Base-by-base conservation (phyloP, 805 yeast genomes). In the Lipomyces kockii region DNA sequence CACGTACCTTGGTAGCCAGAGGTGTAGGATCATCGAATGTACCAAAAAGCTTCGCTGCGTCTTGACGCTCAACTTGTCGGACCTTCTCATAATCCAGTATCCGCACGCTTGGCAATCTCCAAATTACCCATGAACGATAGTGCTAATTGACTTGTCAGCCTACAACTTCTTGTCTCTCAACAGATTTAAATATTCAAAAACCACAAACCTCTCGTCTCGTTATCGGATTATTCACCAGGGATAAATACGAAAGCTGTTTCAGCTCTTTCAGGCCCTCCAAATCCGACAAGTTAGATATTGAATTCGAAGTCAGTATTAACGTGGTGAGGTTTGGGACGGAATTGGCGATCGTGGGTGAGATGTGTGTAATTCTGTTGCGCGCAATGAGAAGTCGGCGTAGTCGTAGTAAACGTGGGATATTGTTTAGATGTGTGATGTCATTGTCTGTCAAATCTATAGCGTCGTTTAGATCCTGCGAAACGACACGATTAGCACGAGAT, bases 361-460 rank as follows among this genome's bases (percentile, higher is more conserved):
- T 76, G 2, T 68, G 57, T 1, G 80, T 69, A 2, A 92, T 85
- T 67, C 84, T 79, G 76, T 94, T 94, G 67, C 86, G 83, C 0
- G 89, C 88, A 27, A 88, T 72, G 8, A 92, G 79, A 1, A 94
- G 72, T 0, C 89, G 84, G 56, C 82, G 82, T 61, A 85, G 74
- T 52, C 82, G 83, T 39, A 63, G 60, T 53, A 83, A 74, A 25
- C 66, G 74, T 0, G 88, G 91, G 49, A 85, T 81, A 74, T 80
- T 81, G 17, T 83, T 82, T 5, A 94, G 71, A 2, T 81, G 81
- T 0, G 82, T 77, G n/a, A 94, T 78, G 43, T 86, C 88, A 77
- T 94, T 94, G 74, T 89, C 88, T 0, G 94, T 86, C 39, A 94
- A 75, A 76, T 94, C 98, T 2, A 94, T 78, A 17, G 83, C 85